Evolutionary conservation across 2,329 filamentous ascomycete species (phyloP).

Genomic region (Xylaria sp.): DNA sequence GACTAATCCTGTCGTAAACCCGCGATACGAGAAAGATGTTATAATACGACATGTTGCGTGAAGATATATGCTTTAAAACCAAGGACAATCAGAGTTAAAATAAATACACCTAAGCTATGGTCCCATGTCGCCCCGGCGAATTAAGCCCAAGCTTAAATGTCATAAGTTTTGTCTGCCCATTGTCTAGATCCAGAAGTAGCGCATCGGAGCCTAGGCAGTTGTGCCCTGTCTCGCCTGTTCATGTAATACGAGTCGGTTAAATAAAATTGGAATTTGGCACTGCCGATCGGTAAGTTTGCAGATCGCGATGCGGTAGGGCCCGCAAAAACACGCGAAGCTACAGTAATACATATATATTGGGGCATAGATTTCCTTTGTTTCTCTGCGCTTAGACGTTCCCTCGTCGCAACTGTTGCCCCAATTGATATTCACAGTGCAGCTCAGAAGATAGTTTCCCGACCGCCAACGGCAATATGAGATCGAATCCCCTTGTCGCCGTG

Average conservation of each 20-base stretch:
- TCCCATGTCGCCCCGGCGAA: not conserved
- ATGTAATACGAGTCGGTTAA: conserved; percentile 5
- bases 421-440: not conserved
- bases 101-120: not conserved
- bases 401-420: not conserved
- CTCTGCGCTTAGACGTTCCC: not conserved
- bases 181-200: not conserved
- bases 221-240: not conserved
- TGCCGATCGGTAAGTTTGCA: conserved; percentile 9
- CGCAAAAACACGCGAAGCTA: not conserved
- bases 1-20: conserved; percentile 6
- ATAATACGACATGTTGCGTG: not conserved
- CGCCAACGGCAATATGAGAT: conserved; percentile 22
- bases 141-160: not conserved
- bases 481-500: conserved; percentile 8
- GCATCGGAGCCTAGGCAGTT: not conserved
- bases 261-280: not conserved
- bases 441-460: too few species aligned
- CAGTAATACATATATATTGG: not conserved
- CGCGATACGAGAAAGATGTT: conserved; percentile 4
- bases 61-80: not conserved
- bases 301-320: not conserved
- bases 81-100: not conserved
- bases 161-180: not conserved
- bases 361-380: not conserved